Evolutionary conservation across 768 basidiomycete genomes (phyloP), one percentile per base, ranked within the genome.

Genomic region (Heimioporus sp.): DNA sequence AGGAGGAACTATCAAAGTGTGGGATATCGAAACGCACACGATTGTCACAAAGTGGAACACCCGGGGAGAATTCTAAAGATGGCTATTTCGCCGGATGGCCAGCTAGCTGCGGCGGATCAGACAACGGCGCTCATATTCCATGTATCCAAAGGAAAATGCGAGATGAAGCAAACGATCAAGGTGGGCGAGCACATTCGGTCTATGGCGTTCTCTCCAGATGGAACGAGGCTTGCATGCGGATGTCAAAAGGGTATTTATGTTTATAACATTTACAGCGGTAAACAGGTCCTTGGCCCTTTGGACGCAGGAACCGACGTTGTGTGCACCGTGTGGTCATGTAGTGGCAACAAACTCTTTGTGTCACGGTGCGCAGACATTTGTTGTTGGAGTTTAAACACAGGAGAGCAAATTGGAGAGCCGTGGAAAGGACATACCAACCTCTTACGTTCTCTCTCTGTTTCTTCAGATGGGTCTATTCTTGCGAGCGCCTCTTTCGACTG

Each of bases 401-500:
- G 50, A 20, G 17, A 37, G n/a, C n/a, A 4, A 15, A 44, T 51
- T 3, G 41, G 49, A 32, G 12, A 16, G 2, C 35, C 40, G 0
- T 55, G 49, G 58, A 19, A 6, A 12, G 37, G 32, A 20, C 56
- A 49, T 17, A 43, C 41, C 1, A 0, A 16, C 15, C 0, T 0
- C 0, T 12, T 48, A 46, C 0, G 0, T 15, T 43, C 49, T 0
- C 34, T 52, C 12, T 55, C 52, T 0, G 46, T 51, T 24, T 54
- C 52, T 1, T 30, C 46, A 0, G 43, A 52, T 16, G 59, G 53
- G 5, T 30, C 20, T 0, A 50, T 38, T 20, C 38, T 60, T 16
- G 59, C 59, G 2, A 59, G 57, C 16, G 46, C 38, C 1, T 59
- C 59, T 1, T 2, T 0, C 2, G 57, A 59, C 42, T 0, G 16